Base-by-base conservation (phyloP, 306 rosid genomes). In the Neltuma alba region DNA sequence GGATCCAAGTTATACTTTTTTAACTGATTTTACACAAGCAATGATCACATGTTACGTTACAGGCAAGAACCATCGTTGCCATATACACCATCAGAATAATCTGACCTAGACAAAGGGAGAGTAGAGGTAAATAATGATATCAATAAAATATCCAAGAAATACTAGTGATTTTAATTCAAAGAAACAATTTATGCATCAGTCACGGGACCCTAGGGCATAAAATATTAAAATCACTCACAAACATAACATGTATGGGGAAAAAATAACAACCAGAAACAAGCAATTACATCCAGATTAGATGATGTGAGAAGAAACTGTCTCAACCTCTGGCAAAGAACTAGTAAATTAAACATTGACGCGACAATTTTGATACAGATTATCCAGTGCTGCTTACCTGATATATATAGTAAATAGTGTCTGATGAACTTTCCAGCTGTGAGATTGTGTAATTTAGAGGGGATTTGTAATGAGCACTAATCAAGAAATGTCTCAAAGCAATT, bases 381-480 rank as follows among this genome's bases (percentile, higher is more conserved):
- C 28, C 50, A 33, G 52, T 40, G 76, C 52, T 74, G 47, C 72
- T 69, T 64, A 92, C 97, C 92, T 94, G 97, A 83, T 87, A 94
- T 63, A 94, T 85, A 83, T 92, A 94, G 80, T 89, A 92, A 60
- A 94, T 62, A 50, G 98, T 90, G 83, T 89, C 98, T 30, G 98
- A 95, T 23, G 94, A 79, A 81, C 82, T 87, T 81, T 93, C 99
- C 79, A 93, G 88, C 85, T 90, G 96, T 52, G 82, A 72, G 34
- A 93, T 79, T 18, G 97, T 87, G 80, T 90, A 92, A 85, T 90
- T 93, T 75, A 95, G 90, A 23, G 97, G 99, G 65, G 99, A 88
- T 38, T 57, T 82, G 82, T 95, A 93, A 73, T 95, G 98, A 40
- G 99, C 96, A 47, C 91, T 91, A 36, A 89, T 85, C 79, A 95